Conservation (phyloP, 2,329 filamentous ascomycete genomes). For the Rhynchosporium secalis region DNA sequence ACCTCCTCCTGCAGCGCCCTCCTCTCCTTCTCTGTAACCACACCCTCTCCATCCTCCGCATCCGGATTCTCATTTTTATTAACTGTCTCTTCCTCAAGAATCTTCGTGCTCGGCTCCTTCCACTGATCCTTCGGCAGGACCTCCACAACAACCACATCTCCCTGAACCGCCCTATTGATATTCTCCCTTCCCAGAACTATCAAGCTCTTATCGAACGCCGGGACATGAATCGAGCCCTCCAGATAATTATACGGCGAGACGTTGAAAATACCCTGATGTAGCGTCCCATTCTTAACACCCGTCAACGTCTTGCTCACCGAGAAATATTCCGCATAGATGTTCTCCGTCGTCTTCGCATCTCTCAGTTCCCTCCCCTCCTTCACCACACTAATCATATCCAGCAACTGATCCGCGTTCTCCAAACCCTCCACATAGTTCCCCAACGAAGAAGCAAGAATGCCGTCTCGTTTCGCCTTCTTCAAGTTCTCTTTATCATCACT, state of each 20-base stretch:
- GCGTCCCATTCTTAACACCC: constrained; percentile 79
- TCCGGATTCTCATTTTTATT: constrained; percentile 95
- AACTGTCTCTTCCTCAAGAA: constrained; percentile 89
- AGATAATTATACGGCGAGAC: constrained; percentile 98
- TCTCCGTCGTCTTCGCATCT: constrained; percentile 62
- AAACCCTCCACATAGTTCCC: constrained; percentile 80
- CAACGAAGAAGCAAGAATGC: constrained; percentile 67
- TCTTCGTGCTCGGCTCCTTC: constrained; percentile 94
- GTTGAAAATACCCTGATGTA: constrained; percentile 95
- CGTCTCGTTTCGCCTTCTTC: constrained; percentile 74
- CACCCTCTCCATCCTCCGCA: constrained; percentile 68
- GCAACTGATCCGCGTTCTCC: constrained; percentile 77
- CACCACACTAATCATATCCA: constrained; percentile 90
- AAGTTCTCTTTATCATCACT: constrained; percentile 91
- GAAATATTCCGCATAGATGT: constrained; percentile 86
- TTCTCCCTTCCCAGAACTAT: constrained; percentile 90
- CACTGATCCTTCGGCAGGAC: constrained; percentile 92
- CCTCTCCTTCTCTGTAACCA: constrained; percentile 87
- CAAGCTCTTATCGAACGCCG: constrained; percentile 85
- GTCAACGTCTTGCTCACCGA: constrained; percentile 92
- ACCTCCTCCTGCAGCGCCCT: constrained; percentile 89
- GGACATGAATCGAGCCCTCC: constrained; percentile 86
- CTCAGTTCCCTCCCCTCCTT: constrained; percentile 66
- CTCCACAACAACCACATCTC: constrained; percentile 91
- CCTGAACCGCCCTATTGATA: constrained; percentile 90